Evolutionary conservation across 1,284 basidiomycete genomes (phyloP).

Genomic region (Rhodotorula sp.): DNA sequence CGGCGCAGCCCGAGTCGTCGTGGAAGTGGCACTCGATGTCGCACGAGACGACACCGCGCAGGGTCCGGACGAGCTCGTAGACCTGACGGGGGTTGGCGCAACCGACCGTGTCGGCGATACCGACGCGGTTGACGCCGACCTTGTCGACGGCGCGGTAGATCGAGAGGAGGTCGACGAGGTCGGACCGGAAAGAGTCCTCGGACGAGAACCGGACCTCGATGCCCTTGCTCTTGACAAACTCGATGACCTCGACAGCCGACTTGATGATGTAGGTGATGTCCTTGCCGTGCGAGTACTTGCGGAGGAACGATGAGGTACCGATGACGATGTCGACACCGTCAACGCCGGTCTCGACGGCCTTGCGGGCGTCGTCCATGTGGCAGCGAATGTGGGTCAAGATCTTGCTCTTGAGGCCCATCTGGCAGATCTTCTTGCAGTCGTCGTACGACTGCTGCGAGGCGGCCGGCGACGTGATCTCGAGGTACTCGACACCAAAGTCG

Average conservation of each 20-base stretch:
- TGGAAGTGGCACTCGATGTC: slow-evolving; percentile 99
- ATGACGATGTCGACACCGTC: slow-evolving; percentile 99
- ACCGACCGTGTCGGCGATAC: slow-evolving; percentile 98
- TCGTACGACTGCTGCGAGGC: slow-evolving; percentile 93
- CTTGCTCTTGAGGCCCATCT: slow-evolving; percentile 94
- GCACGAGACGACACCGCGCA: slow-evolving; percentile 90
- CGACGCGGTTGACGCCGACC: slow-evolving; percentile 98
- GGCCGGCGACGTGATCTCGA: slow-evolving; percentile 97
- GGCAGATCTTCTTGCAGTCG: slow-evolving; percentile 99
- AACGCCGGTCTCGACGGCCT: slow-evolving; percentile 98
- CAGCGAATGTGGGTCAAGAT: slow-evolving; percentile 99
- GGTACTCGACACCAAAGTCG: slow-evolving; percentile 99
- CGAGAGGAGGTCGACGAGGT: slow-evolving; percentile 95
- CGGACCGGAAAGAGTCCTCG: slow-evolving; percentile 99
- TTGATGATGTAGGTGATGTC: slow-evolving; percentile 99
- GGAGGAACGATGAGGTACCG: slow-evolving; percentile 96
- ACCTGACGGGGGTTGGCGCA: slow-evolving; percentile 99
- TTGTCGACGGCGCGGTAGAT: slow-evolving; percentile 99
- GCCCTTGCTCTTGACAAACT: slow-evolving; percentile 99
- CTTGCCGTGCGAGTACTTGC: slow-evolving; percentile 99
- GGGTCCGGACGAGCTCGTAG: slow-evolving; percentile 94
- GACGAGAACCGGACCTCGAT: slow-evolving; percentile 99
- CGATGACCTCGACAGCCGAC: slow-evolving; percentile 90
- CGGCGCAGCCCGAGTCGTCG: slow-evolving; percentile 91
- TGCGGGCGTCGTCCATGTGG: slow-evolving; percentile 99